Base-by-base conservation (phyloP, 352 stramenopile species). In the Pythium scleroteichum region DNA sequence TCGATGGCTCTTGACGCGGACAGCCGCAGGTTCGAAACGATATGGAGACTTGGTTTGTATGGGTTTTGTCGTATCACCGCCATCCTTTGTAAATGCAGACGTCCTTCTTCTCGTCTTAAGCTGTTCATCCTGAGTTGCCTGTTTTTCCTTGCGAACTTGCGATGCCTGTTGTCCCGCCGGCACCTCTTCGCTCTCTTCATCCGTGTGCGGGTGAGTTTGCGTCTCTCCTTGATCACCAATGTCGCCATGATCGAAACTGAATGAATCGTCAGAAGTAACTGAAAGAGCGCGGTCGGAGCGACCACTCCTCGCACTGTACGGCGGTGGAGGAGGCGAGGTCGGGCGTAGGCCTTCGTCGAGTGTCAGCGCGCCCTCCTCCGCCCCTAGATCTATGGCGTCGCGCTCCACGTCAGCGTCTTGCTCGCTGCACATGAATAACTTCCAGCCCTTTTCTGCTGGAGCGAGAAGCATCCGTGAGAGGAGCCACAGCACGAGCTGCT, bases 401-500 rank as follows among this genome's bases (percentile, higher is more conserved):
- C 41, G 26, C 3, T 22, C 26, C 14, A 45, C 41, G 7, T 39
- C 32, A 26, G 59, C 24, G 14, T 38, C 26, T 8, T 48, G 23
- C 22, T 64, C 53, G 10, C 54, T 35, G 22, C 33, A 16, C 22
- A 41, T 33, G 3, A 23, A 7, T 0, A 56, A 14, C 35, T 62
- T 48, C 8, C 35, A 58, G 10, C 59, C 62, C 7, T 39, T 35
- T 27, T 53, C 45, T 8, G 42, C 10, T n/a, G 10, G 23, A 14
- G 59, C 42, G 10, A 85, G 44, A 2, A 79, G 35, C 72, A 87
- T 80, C 40, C 79, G 78, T 17, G 68, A 59, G 29, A 92, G 72
- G 56, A 92, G 61, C 79, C 82, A 92, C 24, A 54, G 47, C 13
- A 69, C 69, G 32, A 87, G 69, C 27, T 90, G 71, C 29, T 85